These are phyloP conservation scores for Pseudevernia furfuracea DNA, from an alignment of 495 filamentous ascomycete genomes.

Conservation along the genomic window DNA sequence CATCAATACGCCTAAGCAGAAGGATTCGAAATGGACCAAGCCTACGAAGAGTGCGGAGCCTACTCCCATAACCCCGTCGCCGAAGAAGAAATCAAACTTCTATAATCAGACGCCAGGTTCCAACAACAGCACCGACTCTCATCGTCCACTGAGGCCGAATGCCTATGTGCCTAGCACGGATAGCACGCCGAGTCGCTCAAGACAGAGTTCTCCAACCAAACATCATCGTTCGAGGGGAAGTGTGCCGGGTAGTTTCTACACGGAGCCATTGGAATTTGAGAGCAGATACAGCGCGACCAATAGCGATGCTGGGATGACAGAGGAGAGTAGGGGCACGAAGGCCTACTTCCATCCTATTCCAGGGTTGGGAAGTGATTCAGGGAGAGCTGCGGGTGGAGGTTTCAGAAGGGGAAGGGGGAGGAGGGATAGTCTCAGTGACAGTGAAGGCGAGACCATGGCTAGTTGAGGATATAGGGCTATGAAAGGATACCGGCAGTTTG, in stretches of 20 bases:
- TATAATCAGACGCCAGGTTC: conserved; percentile 41
- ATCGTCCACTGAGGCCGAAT: conserved; percentile 40
- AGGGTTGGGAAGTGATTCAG: conserved; percentile 49
- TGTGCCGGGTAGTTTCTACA: conserved; percentile 43
- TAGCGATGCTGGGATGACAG: conserved; percentile 41
- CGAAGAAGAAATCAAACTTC: conserved; percentile 38
- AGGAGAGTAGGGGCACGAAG: conserved; percentile 65
- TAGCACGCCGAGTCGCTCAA: conserved; percentile 30
- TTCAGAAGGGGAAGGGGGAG: conserved; percentile 41
- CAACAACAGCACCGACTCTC: conserved; percentile 50
- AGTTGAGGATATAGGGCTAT: not conserved
- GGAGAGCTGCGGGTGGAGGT: conserved; percentile 35
- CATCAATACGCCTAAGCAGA: conserved; percentile 19
- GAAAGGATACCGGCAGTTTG: not conserved
- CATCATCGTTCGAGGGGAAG: conserved; percentile 31
- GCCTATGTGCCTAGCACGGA: conserved; percentile 34
- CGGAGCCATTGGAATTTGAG: conserved; percentile 45
- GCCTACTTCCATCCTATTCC: conserved; percentile 74
- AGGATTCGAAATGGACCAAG: not conserved
- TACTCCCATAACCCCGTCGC: conserved; percentile 25
- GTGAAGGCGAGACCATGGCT: conserved; percentile 31
- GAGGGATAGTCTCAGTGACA: conserved; percentile 50
- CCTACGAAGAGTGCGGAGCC: not conserved
- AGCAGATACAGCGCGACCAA: conserved; percentile 35
- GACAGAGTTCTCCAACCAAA: conserved; percentile 27